Evolutionary conservation across 73 alveolate genomes (phyloP), one percentile per base, ranked within the genome.

Genomic region (Symbiodinium natans): DNA sequence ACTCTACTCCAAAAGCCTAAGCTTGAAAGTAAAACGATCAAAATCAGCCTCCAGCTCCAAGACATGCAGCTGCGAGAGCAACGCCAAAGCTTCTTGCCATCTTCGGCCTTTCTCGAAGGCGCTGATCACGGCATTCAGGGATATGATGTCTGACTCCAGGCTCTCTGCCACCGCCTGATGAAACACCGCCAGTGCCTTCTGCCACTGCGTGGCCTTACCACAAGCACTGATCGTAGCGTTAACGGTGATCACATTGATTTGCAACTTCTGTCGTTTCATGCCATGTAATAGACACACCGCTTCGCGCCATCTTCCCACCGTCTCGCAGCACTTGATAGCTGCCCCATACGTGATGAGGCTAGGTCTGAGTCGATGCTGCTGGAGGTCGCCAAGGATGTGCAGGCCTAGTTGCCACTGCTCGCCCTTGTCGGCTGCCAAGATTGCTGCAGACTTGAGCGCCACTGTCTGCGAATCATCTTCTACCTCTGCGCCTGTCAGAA

Each of bases 261-360:
- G 80, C 5, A 63, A 11, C 3, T 36, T 17, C 36, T 29, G 38
- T n/a, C 9, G 1, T 63, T 63, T 36, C 19, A 63, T 13, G 80
- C 27, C 36, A 29, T n/a, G 29, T 13, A 63, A 29, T 36, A 63
- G 27, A 13, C 11, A n/a, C 36, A 63, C 36, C 11, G 80, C 80
- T 63, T 63, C 80, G 80, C 33, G 80, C 80, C 80, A 63, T 63
- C 80, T 63, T n/a, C 80, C 80, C 40, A 36, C 80, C 21, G 80
- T 29, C 13, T 63, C 80, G 80, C 80, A 63, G 40, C 80, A 63
- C 80, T 63, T 63, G 80, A 63, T 63, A 36, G 80, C 80, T 29
- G 80, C 80, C 80, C 80, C 80, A 29, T 27, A 63, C 33, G 80
- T 63, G 80, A 63, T 25, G 27, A 63, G 4, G 13, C 80, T 63